A percentile compares a stretch with the other conserved stretches of the same genome.
phyloP scores from a whole-genome alignment of 2,329 filamentous ascomycete genomes.

The Alternaria brassicae region DNA sequence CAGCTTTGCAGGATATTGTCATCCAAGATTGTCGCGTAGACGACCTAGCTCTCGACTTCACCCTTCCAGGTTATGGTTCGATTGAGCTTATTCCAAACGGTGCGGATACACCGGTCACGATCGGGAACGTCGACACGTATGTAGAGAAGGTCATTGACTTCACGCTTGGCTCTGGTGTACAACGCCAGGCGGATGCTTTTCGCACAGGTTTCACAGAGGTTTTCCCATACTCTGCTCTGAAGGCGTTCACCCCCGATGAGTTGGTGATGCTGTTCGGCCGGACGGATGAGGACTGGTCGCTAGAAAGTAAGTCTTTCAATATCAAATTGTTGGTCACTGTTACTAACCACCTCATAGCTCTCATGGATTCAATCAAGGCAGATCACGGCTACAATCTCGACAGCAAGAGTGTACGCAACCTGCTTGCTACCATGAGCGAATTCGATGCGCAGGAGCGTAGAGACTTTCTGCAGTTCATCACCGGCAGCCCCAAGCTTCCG shows the following conservation, averaged over 20 bases:
- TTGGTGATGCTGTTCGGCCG: slow-evolving; percentile 93
- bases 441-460: slow-evolving; percentile 76
- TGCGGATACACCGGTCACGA: slow-evolving; percentile 76
- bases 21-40: slow-evolving; percentile 82
- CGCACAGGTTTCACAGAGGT: slow-evolving; percentile 90
- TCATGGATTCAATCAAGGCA: slow-evolving; percentile 98
- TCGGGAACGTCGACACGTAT: slow-evolving; percentile 90
- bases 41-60: slow-evolving; percentile 92
- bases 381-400: slow-evolving; percentile 99
- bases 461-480: slow-evolving; percentile 97
- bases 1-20: slow-evolving; percentile 71
- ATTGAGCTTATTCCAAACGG: slow-evolving; percentile 84
- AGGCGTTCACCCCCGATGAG: slow-evolving; percentile 93
- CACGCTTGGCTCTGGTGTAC: slow-evolving; percentile 88
- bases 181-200: slow-evolving; percentile 89
- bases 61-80: slow-evolving; percentile 82
- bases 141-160: slow-evolving; percentile 89
- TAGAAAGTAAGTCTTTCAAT: slow-evolving; percentile 77
- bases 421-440: slow-evolving; percentile 94
- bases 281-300: slow-evolving; percentile 94
- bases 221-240: slow-evolving; percentile 91
- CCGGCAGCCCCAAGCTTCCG: slow-evolving; percentile 94
- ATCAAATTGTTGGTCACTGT: background rate
- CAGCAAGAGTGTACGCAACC: slow-evolving; percentile 90
- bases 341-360: slow-evolving; percentile 63